Percentiles rank a stretch among this genome's conserved stretches.
These are phyloP conservation scores for Sporothrix phasma DNA, from an alignment of 2,329 filamentous ascomycete species.

Conservation along the genomic window DNA sequence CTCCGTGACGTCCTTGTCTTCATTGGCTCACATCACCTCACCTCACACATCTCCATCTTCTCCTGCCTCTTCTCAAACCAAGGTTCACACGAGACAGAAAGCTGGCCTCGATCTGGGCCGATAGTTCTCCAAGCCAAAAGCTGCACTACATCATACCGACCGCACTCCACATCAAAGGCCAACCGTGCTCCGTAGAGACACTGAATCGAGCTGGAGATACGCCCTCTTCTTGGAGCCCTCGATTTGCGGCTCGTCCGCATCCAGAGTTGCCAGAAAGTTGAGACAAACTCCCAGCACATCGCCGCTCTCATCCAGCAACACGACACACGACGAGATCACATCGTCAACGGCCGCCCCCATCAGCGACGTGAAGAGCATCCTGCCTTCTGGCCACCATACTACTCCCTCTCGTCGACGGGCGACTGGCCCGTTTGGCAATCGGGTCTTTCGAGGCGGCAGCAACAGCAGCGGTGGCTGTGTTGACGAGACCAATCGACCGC, in stretches of 20 bases:
- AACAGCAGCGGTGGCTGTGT: background rate
- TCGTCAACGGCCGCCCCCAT: background rate
- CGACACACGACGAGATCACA: background rate
- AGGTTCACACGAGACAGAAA: conserved; percentile 2
- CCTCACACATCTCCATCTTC: background rate
- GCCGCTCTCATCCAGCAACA: background rate
- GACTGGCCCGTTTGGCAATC: conserved; percentile 39
- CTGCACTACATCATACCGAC: background rate
- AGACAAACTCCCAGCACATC: background rate
- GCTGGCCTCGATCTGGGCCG: background rate
- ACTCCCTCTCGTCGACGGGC: conserved; percentile 40
- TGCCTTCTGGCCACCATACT: background rate
- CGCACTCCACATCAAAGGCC: background rate
- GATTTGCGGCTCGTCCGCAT: background rate
- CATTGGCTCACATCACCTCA: no score
- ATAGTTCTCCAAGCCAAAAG: background rate
- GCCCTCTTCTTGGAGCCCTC: background rate
- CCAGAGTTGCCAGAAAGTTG: background rate
- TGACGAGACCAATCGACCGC: background rate
- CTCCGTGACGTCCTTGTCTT: conserved; percentile 1
- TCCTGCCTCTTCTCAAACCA: background rate
- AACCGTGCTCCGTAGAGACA: background rate
- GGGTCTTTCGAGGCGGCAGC: conserved; percentile 14
- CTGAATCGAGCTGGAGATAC: background rate
- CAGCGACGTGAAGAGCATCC: background rate